Evolutionary conservation across 148 eudicot genomes (phyloP).

Genomic region (Suaeda aralocaspica): DNA sequence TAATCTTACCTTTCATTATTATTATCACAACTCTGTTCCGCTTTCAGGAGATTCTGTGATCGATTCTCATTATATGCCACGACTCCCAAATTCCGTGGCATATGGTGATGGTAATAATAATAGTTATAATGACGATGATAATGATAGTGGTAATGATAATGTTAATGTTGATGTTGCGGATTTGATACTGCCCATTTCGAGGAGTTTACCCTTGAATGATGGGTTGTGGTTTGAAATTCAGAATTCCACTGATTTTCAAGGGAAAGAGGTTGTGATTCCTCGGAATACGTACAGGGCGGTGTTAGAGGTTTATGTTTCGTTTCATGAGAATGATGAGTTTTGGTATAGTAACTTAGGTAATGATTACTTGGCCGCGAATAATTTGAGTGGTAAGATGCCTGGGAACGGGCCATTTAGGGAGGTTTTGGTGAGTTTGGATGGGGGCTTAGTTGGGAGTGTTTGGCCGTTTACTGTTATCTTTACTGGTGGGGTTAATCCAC

Average conservation of each 20-base stretch:
- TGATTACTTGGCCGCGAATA: constrained; percentile 58
- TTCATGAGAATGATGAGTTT: constrained; percentile 84
- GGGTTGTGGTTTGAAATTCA: constrained; percentile 88
- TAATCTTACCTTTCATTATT: constrained; percentile 50
- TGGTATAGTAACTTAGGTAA: constrained; percentile 71
- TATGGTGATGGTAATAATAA: too few relatives aligned
- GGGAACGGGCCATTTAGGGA: constrained; percentile 94
- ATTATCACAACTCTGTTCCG: too few relatives aligned
- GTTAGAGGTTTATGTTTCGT: constrained; percentile 82
- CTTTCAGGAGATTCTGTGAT: constrained; percentile 3
- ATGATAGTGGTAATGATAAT: too few relatives aligned
- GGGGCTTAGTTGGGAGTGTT: constrained; percentile 56
- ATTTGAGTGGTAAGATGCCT: constrained; percentile 29
- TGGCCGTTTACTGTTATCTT: constrained; percentile 87
- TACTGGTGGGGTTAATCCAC: constrained; percentile 87
- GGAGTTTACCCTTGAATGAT: constrained; percentile 63
- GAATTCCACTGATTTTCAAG: constrained; percentile 42
- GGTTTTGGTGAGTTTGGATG: constrained; percentile 71
- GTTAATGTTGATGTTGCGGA: too few relatives aligned
- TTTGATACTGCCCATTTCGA: constrained; percentile 73
- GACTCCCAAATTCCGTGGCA: too few relatives aligned
- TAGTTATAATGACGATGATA: too few relatives aligned
- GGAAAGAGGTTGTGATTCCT: constrained; percentile 51
- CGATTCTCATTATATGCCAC: too few relatives aligned
- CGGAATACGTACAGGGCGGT: constrained; percentile 72